phyloP scores from a whole-genome alignment of 2,329 filamentous ascomycete species.

The Fusarium falciforme region DNA sequence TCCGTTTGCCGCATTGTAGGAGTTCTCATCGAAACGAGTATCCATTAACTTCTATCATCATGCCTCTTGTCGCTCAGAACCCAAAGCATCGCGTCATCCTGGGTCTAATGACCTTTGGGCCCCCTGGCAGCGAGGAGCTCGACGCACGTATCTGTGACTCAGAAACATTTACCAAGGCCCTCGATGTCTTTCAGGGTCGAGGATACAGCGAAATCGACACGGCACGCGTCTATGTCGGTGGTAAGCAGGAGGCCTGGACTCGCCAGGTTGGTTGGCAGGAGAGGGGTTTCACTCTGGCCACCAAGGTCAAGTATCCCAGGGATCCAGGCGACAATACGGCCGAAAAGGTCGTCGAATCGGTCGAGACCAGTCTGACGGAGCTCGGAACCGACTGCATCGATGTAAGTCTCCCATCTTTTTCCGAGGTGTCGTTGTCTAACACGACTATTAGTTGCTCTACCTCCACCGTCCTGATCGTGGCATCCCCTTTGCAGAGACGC shows the following conservation, averaged over 20 bases:
- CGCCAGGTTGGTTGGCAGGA: slow-evolving; percentile 81
- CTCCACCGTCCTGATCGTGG: slow-evolving; percentile 63
- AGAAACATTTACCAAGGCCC: slow-evolving; percentile 74
- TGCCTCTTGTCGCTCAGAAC: slow-evolving; percentile 59
- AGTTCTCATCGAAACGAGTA: neutral
- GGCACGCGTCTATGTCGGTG: slow-evolving; percentile 77
- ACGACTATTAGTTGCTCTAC: slow-evolving; percentile 48
- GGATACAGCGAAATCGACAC: slow-evolving; percentile 91
- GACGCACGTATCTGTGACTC: slow-evolving; percentile 79
- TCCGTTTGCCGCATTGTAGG: neutral
- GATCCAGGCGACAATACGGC: slow-evolving; percentile 70
- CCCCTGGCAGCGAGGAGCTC: slow-evolving; percentile 59
- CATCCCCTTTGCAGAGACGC: slow-evolving; percentile 81
- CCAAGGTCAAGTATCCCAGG: slow-evolving; percentile 76
- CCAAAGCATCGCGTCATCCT: slow-evolving; percentile 79
- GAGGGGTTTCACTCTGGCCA: slow-evolving; percentile 80
- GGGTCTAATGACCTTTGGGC: slow-evolving; percentile 87
- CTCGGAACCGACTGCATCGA: slow-evolving; percentile 80
- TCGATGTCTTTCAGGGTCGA: slow-evolving; percentile 80
- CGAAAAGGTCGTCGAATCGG: slow-evolving; percentile 70
- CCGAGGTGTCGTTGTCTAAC: slow-evolving; percentile 12
- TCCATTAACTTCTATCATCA: slow-evolving; percentile 41
- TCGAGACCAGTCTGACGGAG: slow-evolving; percentile 77
- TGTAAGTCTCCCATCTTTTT: slow-evolving; percentile 50
- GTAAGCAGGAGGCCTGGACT: slow-evolving; percentile 83